Conservation (phyloP, 1,284 basidiomycete species). For the Boletus mariae region DNA sequence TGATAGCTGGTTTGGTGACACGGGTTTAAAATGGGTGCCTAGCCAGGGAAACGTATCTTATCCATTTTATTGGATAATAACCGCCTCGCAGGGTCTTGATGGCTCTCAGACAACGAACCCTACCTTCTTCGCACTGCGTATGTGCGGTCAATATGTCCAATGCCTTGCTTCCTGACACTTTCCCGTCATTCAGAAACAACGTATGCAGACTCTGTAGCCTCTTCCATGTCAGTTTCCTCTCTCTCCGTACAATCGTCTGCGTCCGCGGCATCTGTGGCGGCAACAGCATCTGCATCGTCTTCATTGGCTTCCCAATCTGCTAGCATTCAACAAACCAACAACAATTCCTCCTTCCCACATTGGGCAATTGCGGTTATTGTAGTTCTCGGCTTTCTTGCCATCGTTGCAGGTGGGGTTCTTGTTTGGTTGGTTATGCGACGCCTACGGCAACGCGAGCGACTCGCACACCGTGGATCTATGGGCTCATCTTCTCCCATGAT, state of each 20-base stretch:
- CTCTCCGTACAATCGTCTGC: slow-evolving; percentile 27
- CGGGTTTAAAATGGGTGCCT: slow-evolving; percentile 47
- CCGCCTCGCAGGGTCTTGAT: slow-evolving; percentile 47
- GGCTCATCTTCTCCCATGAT: slow-evolving; percentile 80
- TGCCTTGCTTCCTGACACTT: slow-evolving; percentile 9
- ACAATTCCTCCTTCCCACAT: slow-evolving; percentile 55
- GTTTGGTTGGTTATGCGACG: slow-evolving; percentile 69
- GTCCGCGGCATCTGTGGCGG: slow-evolving; percentile 15
- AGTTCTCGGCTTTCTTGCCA: slow-evolving; percentile 75
- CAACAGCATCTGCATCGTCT: slow-evolving; percentile 27
- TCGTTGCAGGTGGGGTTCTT: slow-evolving; percentile 62
- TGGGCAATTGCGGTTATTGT: slow-evolving; percentile 90
- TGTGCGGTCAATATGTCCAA: slow-evolving; percentile 35
- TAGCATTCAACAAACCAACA: slow-evolving; percentile 44
- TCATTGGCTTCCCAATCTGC: slow-evolving; percentile 32
- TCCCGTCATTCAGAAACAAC: slow-evolving; percentile 57
- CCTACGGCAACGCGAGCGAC: slow-evolving; percentile 48
- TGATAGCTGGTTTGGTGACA: slow-evolving; percentile 68
- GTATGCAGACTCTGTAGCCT: slow-evolving; percentile 56
- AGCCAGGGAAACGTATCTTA: slow-evolving; percentile 50
- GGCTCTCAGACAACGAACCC: slow-evolving; percentile 58
- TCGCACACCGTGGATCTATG: slow-evolving; percentile 67
- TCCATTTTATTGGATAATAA: slow-evolving; percentile 73
- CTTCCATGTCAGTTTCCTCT: slow-evolving; percentile 47
- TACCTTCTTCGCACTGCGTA: slow-evolving; percentile 74